Conservation (phyloP, 148 eudicot species). For the Rhododendron mucronatum region DNA sequence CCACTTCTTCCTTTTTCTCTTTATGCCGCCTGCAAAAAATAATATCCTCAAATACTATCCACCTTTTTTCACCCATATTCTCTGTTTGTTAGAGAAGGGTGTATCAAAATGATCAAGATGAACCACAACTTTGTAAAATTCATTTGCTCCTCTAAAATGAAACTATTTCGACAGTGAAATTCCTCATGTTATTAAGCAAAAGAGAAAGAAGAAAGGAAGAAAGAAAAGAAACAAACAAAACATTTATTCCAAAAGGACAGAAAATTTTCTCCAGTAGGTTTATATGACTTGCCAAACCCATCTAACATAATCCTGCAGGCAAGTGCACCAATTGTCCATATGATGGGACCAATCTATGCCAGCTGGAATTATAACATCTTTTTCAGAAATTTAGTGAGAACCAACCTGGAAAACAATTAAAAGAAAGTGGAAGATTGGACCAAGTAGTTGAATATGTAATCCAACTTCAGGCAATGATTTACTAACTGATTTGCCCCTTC, state of each 20-base stretch:
- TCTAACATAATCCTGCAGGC: conserved; percentile 44
- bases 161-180: neutral
- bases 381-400: conserved; percentile 15
- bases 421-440: conserved; percentile 22
- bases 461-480: conserved; percentile 28
- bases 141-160: neutral
- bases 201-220: neutral
- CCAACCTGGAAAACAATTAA: conserved; percentile 48
- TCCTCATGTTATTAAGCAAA: neutral
- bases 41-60: conserved; percentile 6
- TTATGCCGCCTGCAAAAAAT: conserved; percentile 52
- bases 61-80: neutral
- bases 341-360: conserved; percentile 16
- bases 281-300: conserved; percentile 38
- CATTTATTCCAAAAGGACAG: conserved; percentile 20
- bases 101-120: neutral
- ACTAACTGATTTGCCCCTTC: conserved; percentile 29
- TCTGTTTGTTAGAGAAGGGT: neutral
- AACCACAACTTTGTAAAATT: neutral
- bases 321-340: conserved; percentile 45
- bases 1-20: conserved; percentile 64
- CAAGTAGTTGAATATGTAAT: conserved; percentile 17
- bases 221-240: neutral
- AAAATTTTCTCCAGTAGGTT: conserved; percentile 38
- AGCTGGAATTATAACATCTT: conserved; percentile 13